Base-by-base conservation (phyloP, 2,329 filamentous ascomycete genomes). In the Aspergillus ustus region DNA sequence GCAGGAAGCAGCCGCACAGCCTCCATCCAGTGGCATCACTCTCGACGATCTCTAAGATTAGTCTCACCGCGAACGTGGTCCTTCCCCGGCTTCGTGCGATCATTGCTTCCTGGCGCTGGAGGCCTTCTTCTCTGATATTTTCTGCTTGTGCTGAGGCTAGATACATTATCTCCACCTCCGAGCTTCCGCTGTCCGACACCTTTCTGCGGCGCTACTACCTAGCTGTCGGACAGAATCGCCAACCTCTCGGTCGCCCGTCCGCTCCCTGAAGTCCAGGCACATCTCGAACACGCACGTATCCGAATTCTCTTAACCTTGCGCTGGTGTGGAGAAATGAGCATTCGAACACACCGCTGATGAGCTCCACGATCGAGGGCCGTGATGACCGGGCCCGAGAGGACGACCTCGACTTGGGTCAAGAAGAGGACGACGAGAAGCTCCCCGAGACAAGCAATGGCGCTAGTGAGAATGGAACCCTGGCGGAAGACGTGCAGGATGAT, bases 311-410 rank as follows among this genome's bases (percentile, higher is more conserved):
- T 52, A 45, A 48, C 19, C 28, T 45, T 44, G 59, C 40, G 43
- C 25, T 22, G 9, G 31, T 29, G 17, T 52, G 59, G 49, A 84
- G 84, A 80, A 74, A 87, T 87, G 84, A 79, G 77, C 75, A 77
- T 78, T 77, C 74, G 71, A 72, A 73, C 70, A 74, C 75, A 73
- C 78, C 77, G 83, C 84, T 82, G 82, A 91, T 91, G 89, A 90
- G 87, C 87, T 87, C 85, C 82, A 85, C 82, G 82, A 83, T 82
- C 78, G 83, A 83, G 81, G 85, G 84, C 81, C 85, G 80, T 78
- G 82, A 86, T 76, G 83, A 83, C 78, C 85, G 85, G 80, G 85
- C 80, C 80, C 80, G 81, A 75, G 83, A 87, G 74, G 81, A 84
- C 72, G 78, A 84, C 74, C 78, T 79, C 68, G 77, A 77, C 70